A percentile compares a stretch with the other conserved stretches of the same genome.
phyloP scores from a whole-genome alignment of 202 grass and related monocot species.

The Tripidium arundinaceum region DNA sequence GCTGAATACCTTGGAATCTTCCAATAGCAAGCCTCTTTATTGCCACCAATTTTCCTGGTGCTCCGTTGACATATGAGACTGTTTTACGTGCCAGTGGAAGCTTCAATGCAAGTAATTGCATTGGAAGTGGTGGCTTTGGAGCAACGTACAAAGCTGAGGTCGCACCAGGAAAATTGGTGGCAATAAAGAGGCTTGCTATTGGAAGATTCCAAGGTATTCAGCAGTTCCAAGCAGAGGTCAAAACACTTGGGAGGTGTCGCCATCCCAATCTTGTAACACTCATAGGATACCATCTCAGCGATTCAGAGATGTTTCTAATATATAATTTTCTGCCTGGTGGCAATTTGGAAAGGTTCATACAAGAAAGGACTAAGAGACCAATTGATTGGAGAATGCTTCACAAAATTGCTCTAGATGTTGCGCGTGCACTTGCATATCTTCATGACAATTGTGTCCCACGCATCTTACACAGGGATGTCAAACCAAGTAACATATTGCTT shows the following conservation, averaged over 20 bases:
- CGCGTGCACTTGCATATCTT: conserved; percentile 75
- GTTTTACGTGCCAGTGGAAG: conserved; percentile 70
- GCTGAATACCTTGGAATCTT: too few species aligned
- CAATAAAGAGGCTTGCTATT: conserved; percentile 87
- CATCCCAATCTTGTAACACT: conserved; percentile 92
- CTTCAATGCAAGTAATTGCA: conserved; percentile 96
- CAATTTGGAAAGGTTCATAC: conserved; percentile 94
- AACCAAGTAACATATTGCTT: conserved; percentile 90
- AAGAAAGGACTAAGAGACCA: conserved; percentile 76
- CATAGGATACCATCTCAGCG: conserved; percentile 72
- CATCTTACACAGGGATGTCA: conserved; percentile 88
- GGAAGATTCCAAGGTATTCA: conserved; percentile 88
- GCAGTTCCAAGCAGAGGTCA: conserved; percentile 92
- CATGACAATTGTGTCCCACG: conserved; percentile 82
- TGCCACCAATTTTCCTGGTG: too few species aligned
- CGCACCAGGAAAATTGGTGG: conserved; percentile 78
- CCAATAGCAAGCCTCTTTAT: too few species aligned
- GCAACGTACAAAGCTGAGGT: conserved; percentile 96
- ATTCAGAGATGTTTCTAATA: conserved; percentile 96
- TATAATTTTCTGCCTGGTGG: conserved; percentile 96
- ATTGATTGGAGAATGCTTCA: conserved; percentile 96
- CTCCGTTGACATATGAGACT: conserved; percentile 79
- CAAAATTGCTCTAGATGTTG: conserved; percentile 93
- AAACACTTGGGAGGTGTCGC: conserved; percentile 73
- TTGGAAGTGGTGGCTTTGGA: conserved; percentile 90